Base-by-base conservation (phyloP, 495 filamentous ascomycete genomes). In the Penicillium coffeae region DNA sequence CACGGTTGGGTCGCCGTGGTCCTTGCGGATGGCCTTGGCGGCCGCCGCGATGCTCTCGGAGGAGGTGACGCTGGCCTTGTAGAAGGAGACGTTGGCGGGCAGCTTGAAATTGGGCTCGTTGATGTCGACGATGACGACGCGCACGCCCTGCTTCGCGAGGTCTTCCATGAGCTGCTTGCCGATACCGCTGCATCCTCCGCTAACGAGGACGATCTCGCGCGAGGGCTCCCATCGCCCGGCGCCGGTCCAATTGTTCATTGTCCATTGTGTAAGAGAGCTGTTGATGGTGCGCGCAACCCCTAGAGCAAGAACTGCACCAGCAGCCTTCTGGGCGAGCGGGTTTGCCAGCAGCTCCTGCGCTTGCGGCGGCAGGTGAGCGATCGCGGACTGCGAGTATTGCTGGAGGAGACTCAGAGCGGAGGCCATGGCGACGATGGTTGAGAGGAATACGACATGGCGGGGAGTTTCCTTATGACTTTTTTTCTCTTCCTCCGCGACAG, bases 151-250 rank as follows among this genome's bases (percentile, higher is more conserved):
- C n/a, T 55, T 55, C 2, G 70, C 60, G 8, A 85, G 68, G 27
- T 68, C 66, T 14, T 74, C 59, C 50, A 73, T 66, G 20, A 82
- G 63, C 20, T 70, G 60, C 45, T 70, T 70, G 38, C 81, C 81
- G 42, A 85, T 81, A 22, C 81, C 81, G 41, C 70, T 73, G 42
- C 70, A 72, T 21, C 80, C 81, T 1, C 81, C 81, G 0, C 81
- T 85, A 14, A 85, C 41, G 19, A 85, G 65, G 3, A 78, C 74
- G 25, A 84, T 60, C 58, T 85, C 81, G 4, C 69, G 71, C 5
- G 64, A 54, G 41, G 70, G 64, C 45, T 72, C 61, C 60, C 70
- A 76, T 30, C 60, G 65, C 2, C 63, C 62, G 1, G 65, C 67
- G 37, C 62, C 45, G 6, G 64, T 58, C 70, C 77, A 81, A 40